phyloP scores from a whole-genome alignment of 225 moss, liverwort and hornwort species.

The Climacium dendroides region DNA sequence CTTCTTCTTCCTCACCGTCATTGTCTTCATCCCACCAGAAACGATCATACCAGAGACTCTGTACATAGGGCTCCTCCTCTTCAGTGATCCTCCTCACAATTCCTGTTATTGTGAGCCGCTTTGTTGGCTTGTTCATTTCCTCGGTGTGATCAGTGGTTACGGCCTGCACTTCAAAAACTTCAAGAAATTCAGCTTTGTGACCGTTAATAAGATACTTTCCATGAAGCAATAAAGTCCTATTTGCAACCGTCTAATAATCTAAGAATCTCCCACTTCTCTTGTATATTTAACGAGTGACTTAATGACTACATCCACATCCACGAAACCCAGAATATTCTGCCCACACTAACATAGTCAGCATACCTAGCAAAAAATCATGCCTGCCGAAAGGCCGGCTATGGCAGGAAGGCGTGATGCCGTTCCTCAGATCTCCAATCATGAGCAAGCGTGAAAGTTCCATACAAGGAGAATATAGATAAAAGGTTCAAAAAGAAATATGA shows the following conservation, averaged over 20 bases:
- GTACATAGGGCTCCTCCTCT: constrained; percentile 90
- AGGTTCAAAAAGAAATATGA: neutral
- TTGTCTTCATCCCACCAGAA: constrained; percentile 66
- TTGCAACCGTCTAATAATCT: neutral
- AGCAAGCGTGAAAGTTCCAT: neutral
- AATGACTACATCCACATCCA: neutral
- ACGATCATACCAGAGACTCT: constrained; percentile 89
- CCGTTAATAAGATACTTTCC: neutral
- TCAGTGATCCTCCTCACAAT: constrained; percentile 69
- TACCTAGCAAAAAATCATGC: neutral
- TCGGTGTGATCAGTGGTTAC: constrained; percentile 59
- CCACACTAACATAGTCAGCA: neutral
- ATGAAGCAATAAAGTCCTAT: neutral
- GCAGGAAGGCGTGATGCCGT: neutral
- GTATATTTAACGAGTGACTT: neutral
- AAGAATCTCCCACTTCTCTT: neutral
- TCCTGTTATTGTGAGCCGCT: constrained; percentile 78
- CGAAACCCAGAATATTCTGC: neutral
- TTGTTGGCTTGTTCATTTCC: constrained; percentile 72
- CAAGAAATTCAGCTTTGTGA: constrained; percentile 3
- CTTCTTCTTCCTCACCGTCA: constrained; percentile 37
- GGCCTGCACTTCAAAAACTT: constrained; percentile 49
- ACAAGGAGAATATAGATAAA: neutral
- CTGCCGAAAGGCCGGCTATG: neutral
- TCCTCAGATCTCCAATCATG: neutral